Percentiles rank a stretch among this genome's conserved stretches.
These are phyloP conservation scores for Insectozyma bohioensis DNA, from an alignment of 1,139 yeast genomes.

Conservation along the genomic window DNA sequence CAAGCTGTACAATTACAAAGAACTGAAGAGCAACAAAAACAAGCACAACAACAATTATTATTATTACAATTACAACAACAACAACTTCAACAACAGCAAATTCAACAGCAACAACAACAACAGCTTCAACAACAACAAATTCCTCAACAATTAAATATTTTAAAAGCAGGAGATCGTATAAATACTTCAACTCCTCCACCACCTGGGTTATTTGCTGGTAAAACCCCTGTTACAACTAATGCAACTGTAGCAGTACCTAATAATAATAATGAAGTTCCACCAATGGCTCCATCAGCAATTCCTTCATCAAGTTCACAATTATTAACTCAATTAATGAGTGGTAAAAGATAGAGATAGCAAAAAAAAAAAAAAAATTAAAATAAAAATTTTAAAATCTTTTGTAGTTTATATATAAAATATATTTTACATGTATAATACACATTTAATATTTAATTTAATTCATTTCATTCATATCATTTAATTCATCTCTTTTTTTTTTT, in stretches of 20 bases:
- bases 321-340: slow-evolving; percentile 68
- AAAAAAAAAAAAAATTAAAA: neutral
- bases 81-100: slow-evolving; percentile 14
- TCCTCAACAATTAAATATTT: slow-evolving; percentile 25
- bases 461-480: no score
- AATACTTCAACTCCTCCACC: slow-evolving; percentile 46
- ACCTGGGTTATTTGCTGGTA: slow-evolving; percentile 38
- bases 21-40: slow-evolving; percentile 18
- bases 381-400: neutral
- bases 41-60: slow-evolving; percentile 18
- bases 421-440: slow-evolving; percentile 3
- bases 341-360: slow-evolving; percentile 42
- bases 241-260: slow-evolving; percentile 14
- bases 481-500: no score
- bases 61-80: slow-evolving; percentile 16
- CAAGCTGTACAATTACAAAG: slow-evolving; percentile 19
- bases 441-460: no score
- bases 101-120: slow-evolving; percentile 19
- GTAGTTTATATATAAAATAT: neutral
- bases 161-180: slow-evolving; percentile 34
- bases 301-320: slow-evolving; percentile 61
- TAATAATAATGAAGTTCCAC: slow-evolving; percentile 12
- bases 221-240: slow-evolving; percentile 12
- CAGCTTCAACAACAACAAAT: slow-evolving; percentile 17
- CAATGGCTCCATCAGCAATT: slow-evolving; percentile 5